Evolutionary conservation across 345 rosid species (phyloP).

Genomic region (Acer campestre): DNA sequence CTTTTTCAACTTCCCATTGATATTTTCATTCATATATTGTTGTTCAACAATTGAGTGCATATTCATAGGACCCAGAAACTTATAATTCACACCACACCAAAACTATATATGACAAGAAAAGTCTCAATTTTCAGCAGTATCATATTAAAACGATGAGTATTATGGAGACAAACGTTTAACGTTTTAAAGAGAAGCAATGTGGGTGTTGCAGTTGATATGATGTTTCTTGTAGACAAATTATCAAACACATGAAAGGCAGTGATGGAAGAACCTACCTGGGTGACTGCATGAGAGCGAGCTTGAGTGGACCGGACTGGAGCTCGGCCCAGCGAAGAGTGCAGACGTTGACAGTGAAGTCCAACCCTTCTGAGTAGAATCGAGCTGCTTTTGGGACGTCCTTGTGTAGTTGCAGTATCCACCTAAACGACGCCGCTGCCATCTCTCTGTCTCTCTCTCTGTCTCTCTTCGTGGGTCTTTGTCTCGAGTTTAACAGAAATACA

Average conservation of each 20-base stretch:
- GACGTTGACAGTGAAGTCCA: conserved; percentile 74
- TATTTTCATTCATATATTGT: neutral
- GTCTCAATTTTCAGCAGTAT: too few relatives aligned
- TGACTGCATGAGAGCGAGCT: conserved; percentile 78
- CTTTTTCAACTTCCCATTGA: too few relatives aligned
- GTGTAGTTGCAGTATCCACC: conserved; percentile 93
- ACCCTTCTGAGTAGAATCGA: conserved; percentile 83
- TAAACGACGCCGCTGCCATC: conserved; percentile 71
- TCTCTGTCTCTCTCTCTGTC: conserved; percentile 5
- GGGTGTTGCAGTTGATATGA: neutral
- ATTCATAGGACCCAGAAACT: neutral
- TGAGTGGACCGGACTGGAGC: conserved; percentile 83
- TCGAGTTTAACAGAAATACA: too few relatives aligned
- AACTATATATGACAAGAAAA: too few relatives aligned
- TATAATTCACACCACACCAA: too few relatives aligned
- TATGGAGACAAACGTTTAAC: too few relatives aligned
- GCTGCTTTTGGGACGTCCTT: conserved; percentile 90
- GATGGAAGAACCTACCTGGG: conserved; percentile 61
- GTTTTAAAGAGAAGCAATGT: too few relatives aligned
- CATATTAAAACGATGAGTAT: too few relatives aligned
- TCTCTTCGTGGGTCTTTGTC: neutral
- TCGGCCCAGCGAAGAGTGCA: conserved; percentile 95
- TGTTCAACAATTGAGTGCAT: neutral
- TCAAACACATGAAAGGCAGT: conserved; percentile 45
- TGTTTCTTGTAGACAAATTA: conserved; percentile 40